Evolutionary conservation across 2,329 filamentous ascomycete genomes (phyloP), one percentile per base, ranked within the genome.

Genomic region (Aspergillus pseudotamarii): DNA sequence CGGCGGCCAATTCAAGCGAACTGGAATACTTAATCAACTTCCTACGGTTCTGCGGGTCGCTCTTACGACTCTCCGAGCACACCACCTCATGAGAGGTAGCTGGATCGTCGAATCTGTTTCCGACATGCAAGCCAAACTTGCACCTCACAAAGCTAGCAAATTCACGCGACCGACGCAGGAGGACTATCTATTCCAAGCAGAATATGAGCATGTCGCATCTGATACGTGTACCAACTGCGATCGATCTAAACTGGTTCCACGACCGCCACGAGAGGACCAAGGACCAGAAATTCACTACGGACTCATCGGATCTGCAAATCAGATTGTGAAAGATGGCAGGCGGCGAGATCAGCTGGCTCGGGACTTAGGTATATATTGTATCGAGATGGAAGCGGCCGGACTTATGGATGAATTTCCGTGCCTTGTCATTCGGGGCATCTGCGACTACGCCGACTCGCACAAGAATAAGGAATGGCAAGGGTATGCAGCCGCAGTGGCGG

Each of bases 1-100:
- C n/a, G n/a, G 28, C 4, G 41, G 53, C 14, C 34, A 9, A 14
- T 66, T 69, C 46, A 34, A 65, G n/a, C 41, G 60, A 23, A 68
- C 51, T 2, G 62, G 68, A 5, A 41, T 48, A 21, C n/a, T 69
- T 3, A 66, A 66, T 21, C 64, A 61, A 16, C 66, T 66, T 3
- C 65, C 68, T 2, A n/a, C 16, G 21, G 32, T 63, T 3, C 63
- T 71, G 8, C 43, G 64, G 10, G 58, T 64, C 2, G 63, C 61
- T 6, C 21, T 68, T 21, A 36, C 55, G 2, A 62, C 28, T n/a
- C n/a, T n/a, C n/a, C n/a, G n/a, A n/a, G n/a, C n/a, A n/a, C n/a
- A n/a, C 28, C 28, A 30, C 6, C 6, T 3, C 6, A 30, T 30
- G 28, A 6, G 28, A 30, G 6, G 28, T n/a, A n/a, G n/a, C n/a